Evolutionary conservation across 2,329 filamentous ascomycete species (phyloP), one percentile per base, ranked within the genome.

Genomic region (Diaporthe sp.): DNA sequence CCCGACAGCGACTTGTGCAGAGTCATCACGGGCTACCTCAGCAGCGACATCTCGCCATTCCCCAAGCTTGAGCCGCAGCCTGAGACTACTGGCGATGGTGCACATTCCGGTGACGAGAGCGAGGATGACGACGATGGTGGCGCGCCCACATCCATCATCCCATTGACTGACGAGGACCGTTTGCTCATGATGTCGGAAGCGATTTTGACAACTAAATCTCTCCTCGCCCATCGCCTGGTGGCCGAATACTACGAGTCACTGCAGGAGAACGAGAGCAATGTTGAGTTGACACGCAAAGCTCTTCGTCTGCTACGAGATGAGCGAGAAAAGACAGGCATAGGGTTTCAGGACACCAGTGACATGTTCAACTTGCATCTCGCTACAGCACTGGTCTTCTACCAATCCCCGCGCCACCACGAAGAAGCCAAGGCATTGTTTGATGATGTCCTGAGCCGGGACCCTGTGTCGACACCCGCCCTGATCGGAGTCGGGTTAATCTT

Each of bases 401-500:
- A 98, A 81, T 93, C 95, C 0, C 97, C 97, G 0, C 92, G 95
- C 76, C 92, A 98, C 80, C 97, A 99, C 78, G 89, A 92, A 25
- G 96, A 98, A 84, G 96, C 97, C 2, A 96, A 95, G 81, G 84
- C 84, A n/a, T 87, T 98, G 0, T 98, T 99, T 78, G 92, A 98
- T 78, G 90, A 90, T 40, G 94, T 98, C 7, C 87, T 99, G 0
- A 87, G 90, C 64, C 90, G 93, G 35, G 95, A 97, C 73, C 89
- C 92, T 2, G 91, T 90, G 3, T 96, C 94, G 0, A 97, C 95
- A 0, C 86, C 92, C 40, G 96, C 96, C 3, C 86, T 99, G 76
- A 94, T 98, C 60, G 97, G 97, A 0, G 91, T 98, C 45, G 97
- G 97, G 1, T 85, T 98, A 33, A 96, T 99, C 54, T 93, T 96